phyloP scores from a whole-genome alignment of 805 yeast species.

The Wickerhamomyces rabaulensis region DNA sequence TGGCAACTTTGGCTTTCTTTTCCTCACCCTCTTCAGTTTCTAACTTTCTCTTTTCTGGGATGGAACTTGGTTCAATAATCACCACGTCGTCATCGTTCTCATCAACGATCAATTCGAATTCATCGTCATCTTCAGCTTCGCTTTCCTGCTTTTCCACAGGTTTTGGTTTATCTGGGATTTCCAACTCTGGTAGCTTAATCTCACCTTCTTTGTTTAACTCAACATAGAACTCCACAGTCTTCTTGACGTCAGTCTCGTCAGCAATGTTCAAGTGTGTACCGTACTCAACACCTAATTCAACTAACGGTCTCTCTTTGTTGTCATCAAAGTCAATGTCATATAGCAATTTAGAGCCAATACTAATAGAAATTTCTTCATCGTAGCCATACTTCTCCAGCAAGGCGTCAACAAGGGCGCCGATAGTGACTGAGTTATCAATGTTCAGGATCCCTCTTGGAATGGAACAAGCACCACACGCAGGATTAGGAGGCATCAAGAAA shows the following conservation, averaged over 20 bases:
- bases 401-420: conserved; percentile 47
- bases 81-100: conserved; percentile 19
- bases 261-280: conserved; percentile 67
- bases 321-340: conserved; percentile 91
- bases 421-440: conserved; percentile 30
- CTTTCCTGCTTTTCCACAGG: conserved; percentile 18
- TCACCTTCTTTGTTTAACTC: conserved; percentile 20
- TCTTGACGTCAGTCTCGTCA: conserved; percentile 72
- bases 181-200: conserved; percentile 28
- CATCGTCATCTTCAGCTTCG: conserved; percentile 17
- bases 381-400: conserved; percentile 48
- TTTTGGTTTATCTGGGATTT: conserved; percentile 24
- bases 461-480: conserved; percentile 65
- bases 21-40: conserved; percentile 1
- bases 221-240: conserved; percentile 59
- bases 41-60: conserved; percentile 20
- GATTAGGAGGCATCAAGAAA: conserved; percentile 54
- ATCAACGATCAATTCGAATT: conserved; percentile 10
- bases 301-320: conserved; percentile 45
- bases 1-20: conserved; percentile 3
- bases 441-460: conserved; percentile 47
- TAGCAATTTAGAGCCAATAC: conserved; percentile 52
- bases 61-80: conserved; percentile 11
- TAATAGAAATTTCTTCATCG: conserved; percentile 48
- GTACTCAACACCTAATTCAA: conserved; percentile 45